Base-by-base conservation (phyloP, 148 eudicot species). In the Rhododendron henanense region DNA sequence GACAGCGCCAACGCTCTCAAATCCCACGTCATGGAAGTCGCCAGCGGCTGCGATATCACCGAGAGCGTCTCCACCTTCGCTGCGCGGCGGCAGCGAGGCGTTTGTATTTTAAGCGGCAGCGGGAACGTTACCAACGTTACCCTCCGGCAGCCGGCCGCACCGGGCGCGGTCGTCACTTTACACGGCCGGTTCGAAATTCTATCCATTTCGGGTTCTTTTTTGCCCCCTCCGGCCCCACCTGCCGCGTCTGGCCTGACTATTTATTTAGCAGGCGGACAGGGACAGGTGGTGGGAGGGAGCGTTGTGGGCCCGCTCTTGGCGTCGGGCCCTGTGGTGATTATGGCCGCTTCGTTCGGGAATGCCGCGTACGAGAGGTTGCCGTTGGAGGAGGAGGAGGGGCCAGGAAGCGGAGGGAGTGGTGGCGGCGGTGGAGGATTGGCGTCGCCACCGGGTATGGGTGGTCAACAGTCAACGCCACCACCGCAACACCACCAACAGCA, bases 331-430 rank as follows among this genome's bases (percentile, higher is more conserved):
- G 94, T 93, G 35, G 91, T 93, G n/a, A 85, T 93, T 33, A 91
- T 93, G 92, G 92, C 94, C 1, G 92, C 94, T 0, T 90, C 94
- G 0, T 93, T 93, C 47, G 93, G 93, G 0, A 93, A 91, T 85
- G 94, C 93, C 0, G 94, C 94, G 1, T 93, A 93, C 13, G 94
- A 93, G 87, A 85, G 94, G 89, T 90, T 93, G 47, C 94, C 94
- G 3, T 85, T 93, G 5, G 93, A 89, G 87, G 94, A 93, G 4
- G 92, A 90, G 10, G 94, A 91, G 57, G 86, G 39, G 37, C 81
- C 81, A 10, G 50, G 78, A 4, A 44, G 84, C 19, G 76, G 19
- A 11, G 74, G 41, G 8, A 88, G 86, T 9, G 77, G 87, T 67
- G 81, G 78, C 2, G 81, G 86, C 5, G 67, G 87, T 77, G 81